Evolutionary conservation across 1,139 yeast genomes (phyloP).

Genomic region (Suhomyces panamericanus): DNA sequence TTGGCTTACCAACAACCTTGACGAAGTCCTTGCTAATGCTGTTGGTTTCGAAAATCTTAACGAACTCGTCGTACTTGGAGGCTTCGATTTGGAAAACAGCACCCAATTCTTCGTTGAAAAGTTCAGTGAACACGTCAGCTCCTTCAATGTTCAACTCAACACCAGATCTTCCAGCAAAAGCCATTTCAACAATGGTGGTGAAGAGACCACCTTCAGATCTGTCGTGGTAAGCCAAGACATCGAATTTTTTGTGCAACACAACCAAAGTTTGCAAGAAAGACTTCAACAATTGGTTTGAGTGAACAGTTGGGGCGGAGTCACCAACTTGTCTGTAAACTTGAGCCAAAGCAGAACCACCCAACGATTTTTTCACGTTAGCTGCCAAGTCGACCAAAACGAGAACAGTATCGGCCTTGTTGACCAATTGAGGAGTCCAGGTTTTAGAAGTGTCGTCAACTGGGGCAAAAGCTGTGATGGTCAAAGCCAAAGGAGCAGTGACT

Average conservation of each 20-base stretch:
- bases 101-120: conserved; percentile 94
- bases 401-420: conserved; percentile 51
- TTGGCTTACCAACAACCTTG: conserved; percentile 66
- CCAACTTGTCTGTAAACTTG: conserved; percentile 93
- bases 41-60: conserved; percentile 50
- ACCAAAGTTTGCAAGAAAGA: conserved; percentile 69
- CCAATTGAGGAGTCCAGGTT: conserved; percentile 94
- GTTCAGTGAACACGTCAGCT: conserved; percentile 46
- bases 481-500: conserved; percentile 93
- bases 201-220: conserved; percentile 96
- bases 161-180: conserved; percentile 94
- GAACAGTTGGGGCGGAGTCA: conserved; percentile 79
- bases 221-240: conserved; percentile 91
- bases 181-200: conserved; percentile 88
- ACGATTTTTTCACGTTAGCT: conserved; percentile 52
- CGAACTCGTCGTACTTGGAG: conserved; percentile 55
- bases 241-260: conserved; percentile 63
- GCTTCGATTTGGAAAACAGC: conserved; percentile 86
- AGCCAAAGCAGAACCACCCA: conserved; percentile 95
- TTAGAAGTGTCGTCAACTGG: conserved; percentile 81
- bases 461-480: conserved; percentile 87
- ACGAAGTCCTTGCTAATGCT: conserved; percentile 59
- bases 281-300: conserved; percentile 62
- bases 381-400: conserved; percentile 84
- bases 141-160: conserved; percentile 40